phyloP scores from a whole-genome alignment of 192 early-diverging fungal species.

The Bifiguratus adelaidae region DNA sequence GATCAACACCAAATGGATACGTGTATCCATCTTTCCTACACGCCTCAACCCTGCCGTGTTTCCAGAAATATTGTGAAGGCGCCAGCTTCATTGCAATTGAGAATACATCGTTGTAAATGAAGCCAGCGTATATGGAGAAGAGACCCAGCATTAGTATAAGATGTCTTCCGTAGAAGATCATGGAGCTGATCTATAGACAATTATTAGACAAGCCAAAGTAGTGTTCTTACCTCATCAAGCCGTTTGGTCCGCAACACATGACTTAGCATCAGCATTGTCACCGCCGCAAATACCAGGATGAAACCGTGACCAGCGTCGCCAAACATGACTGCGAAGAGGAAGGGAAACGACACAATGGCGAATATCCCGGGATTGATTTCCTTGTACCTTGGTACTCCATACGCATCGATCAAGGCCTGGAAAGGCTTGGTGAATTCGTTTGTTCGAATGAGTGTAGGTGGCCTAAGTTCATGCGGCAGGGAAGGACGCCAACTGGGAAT shows the following conservation, averaged over 20 bases:
- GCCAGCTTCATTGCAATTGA: too few relatives aligned
- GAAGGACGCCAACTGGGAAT: too few relatives aligned
- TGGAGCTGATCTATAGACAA: conserved; percentile 64
- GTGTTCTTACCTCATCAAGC: background rate
- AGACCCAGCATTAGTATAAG: conserved; percentile 96
- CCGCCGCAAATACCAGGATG: conserved; percentile 63
- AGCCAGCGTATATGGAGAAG: conserved; percentile 94
- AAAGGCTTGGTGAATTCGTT: conserved; percentile 96
- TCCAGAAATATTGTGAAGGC: conserved; percentile 66
- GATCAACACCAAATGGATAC: conserved; percentile 49
- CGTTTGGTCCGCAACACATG: too few relatives aligned
- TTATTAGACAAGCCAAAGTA: conserved; percentile 1
- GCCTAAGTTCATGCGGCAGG: too few relatives aligned
- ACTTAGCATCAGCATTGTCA: conserved; percentile 51
- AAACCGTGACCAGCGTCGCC: conserved; percentile 97
- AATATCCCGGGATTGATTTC: conserved; percentile 99
- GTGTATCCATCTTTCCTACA: conserved; percentile 39
- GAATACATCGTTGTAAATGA: conserved; percentile 98
- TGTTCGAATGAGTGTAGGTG: conserved; percentile 88
- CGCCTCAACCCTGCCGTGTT: conserved; percentile 75
- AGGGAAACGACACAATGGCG: conserved; percentile 96
- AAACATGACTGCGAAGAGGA: conserved; percentile 99
- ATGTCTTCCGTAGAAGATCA: conserved; percentile 93
- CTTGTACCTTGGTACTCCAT: conserved; percentile 89
- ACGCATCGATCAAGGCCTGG: conserved; percentile 97